A percentile compares a stretch with the other conserved stretches of the same genome.
These are phyloP conservation scores for Diddensiella santjacobensis DNA, from an alignment of 805 yeast species.

Conservation along the genomic window DNA sequence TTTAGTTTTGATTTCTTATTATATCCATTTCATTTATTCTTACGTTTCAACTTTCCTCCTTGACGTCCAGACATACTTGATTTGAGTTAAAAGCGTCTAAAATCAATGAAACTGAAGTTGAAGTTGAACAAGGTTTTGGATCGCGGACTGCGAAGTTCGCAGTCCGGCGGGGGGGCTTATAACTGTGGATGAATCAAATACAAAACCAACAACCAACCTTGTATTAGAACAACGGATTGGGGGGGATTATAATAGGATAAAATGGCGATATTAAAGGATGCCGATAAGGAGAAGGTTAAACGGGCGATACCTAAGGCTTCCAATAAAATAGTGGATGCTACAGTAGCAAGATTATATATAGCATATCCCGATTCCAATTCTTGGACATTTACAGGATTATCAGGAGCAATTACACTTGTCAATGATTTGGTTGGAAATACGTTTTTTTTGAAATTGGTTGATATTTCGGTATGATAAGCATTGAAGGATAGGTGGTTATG, in stretches of 20 bases:
- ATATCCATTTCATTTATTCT: constrained; percentile 28
- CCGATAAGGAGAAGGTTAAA: constrained; percentile 86
- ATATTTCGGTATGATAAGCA: constrained; percentile 41
- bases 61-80: constrained; percentile 85
- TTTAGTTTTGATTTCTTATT: constrained; percentile 2
- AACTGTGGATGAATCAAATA: too few species aligned
- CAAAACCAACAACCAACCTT: too few species aligned
- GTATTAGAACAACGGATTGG: too few species aligned
- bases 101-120: too few species aligned
- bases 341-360: constrained; percentile 83
- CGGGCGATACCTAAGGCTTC: constrained; percentile 84
- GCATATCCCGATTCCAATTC: constrained; percentile 79
- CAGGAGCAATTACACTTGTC: constrained; percentile 82
- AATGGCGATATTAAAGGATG: constrained; percentile 33
- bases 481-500: neutral
- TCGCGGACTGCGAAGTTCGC: neutral
- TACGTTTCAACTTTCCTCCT: constrained; percentile 94
- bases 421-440: constrained; percentile 95
- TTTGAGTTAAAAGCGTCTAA: too few species aligned
- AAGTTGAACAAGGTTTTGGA: too few species aligned
- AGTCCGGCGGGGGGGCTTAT: neutral
- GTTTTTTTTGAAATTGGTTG: constrained; percentile 84
- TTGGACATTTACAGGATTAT: constrained; percentile 86
- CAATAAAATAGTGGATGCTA: constrained; percentile 83
- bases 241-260: too few species aligned